Evolutionary conservation across 768 basidiomycete species (phyloP).

Genomic region (Brasilioporus rufonigricans): DNA sequence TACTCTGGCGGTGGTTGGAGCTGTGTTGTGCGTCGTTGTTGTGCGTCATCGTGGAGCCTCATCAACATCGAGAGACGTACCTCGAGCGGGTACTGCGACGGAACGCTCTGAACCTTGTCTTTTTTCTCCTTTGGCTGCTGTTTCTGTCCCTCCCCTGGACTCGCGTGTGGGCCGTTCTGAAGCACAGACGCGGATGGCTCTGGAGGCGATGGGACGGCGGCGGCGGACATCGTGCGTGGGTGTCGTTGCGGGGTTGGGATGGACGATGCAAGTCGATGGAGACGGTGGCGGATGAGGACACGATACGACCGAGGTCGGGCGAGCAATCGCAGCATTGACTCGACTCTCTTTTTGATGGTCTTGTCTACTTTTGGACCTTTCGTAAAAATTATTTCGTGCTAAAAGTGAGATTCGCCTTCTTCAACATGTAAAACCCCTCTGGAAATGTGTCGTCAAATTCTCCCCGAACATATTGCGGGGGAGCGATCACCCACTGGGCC

Average conservation of each 20-base stretch:
- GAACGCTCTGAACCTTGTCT: conserved; percentile 29
- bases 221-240: conserved; percentile 46
- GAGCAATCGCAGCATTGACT: conserved; percentile 34
- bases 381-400: neutral
- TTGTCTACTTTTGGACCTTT: conserved; percentile 27
- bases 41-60: neutral
- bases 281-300: conserved; percentile 18
- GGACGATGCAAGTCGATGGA: conserved; percentile 3
- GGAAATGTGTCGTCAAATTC: too few relatives aligned
- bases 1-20: conserved; percentile 81
- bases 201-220: conserved; percentile 50
- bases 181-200: conserved; percentile 43
- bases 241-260: neutral
- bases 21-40: conserved; percentile 34
- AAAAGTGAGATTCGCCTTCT: too few relatives aligned
- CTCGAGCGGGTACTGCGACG: conserved; percentile 60
- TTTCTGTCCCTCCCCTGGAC: conserved; percentile 36
- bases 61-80: conserved; percentile 32
- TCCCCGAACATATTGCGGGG: too few relatives aligned
- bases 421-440: too few relatives aligned
- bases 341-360: conserved; percentile 14
- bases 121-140: conserved; percentile 44
- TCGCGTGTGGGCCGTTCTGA: conserved; percentile 39
- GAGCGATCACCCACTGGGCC: too few relatives aligned
- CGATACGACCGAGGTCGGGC: conserved; percentile 30